Base-by-base conservation (phyloP, 2,329 filamentous ascomycete species). In the Nemania sp. region DNA sequence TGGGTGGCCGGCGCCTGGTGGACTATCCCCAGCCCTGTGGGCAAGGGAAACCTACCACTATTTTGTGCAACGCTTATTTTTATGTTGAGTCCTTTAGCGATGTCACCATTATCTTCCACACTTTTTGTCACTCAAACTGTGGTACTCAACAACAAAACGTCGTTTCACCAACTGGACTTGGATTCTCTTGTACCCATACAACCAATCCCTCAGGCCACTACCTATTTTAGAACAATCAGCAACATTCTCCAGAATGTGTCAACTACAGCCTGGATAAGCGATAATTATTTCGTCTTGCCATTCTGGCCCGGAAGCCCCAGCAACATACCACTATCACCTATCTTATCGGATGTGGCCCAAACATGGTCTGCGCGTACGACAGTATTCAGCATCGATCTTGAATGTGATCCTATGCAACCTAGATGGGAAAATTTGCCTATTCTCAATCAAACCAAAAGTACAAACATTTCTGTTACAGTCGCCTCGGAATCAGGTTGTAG, bases 1-100 rank as follows among this genome's bases (percentile, higher is more conserved):
- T 61, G 55, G 57, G 59, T 55, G 12, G 58, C 49, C 11, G 49
- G 54, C 28, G 52, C 52, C 6, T 61, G 55, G 58, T 61, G 58
- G 58, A 26, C 56, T 36, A 49, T 52, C 4, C 58, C 58, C 15
- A 46, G 15, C 3, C 55, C 40, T 2, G 15, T 5, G 15, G 40
- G 49, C 11, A 59, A 54, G 26, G 44, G 55, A 9, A 54, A 36
- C 39, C 52, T 49, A 52, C 49, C 47, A 12, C n/a, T 61, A 44
- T 33, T 61, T 15, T 54, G 31, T 49, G 48, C 52, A 11, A 31
- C 52, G 34, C 9, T 56, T 9, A 14, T 37, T 19, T 61, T 61
- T 43, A 36, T 61, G 23, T 28, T 61, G 7, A 55, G 55, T 8
- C 59, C 56, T 15, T 31, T 59, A 5, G 24, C 59, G 11, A 40